These are phyloP conservation scores for Yarrowia bubula DNA, from an alignment of 805 yeast genomes.

Conservation along the genomic window DNA sequence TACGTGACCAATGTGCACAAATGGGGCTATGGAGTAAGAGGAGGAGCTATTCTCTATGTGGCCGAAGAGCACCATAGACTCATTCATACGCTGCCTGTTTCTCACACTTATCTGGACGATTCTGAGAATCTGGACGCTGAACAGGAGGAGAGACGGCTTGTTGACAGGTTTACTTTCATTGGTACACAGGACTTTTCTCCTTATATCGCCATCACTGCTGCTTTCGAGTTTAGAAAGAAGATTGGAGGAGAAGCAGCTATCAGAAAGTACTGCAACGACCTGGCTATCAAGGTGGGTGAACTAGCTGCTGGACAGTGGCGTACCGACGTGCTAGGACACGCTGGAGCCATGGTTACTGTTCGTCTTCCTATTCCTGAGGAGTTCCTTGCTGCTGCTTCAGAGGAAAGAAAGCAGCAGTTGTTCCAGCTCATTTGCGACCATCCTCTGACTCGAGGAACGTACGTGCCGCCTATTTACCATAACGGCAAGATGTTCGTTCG, in stretches of 20 bases:
- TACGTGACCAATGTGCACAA: constrained; percentile 64
- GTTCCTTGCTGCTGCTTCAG: constrained; percentile 29
- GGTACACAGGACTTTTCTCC: constrained; percentile 54
- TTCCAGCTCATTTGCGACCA: constrained; percentile 28
- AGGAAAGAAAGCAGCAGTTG: constrained; percentile 30
- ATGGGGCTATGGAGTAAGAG: constrained; percentile 61
- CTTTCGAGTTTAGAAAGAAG: constrained; percentile 50
- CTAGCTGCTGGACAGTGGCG: constrained; percentile 45
- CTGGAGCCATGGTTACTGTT: constrained; percentile 47
- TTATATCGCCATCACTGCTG: constrained; percentile 46
- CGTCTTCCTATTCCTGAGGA: constrained; percentile 40
- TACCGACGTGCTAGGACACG: constrained; percentile 42
- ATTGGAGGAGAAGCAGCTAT: constrained; percentile 64
- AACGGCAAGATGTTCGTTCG: constrained; percentile 47
- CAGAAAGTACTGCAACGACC: constrained; percentile 45
- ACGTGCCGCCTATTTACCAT: constrained; percentile 48
- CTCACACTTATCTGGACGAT: constrained; percentile 45
- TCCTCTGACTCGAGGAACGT: constrained; percentile 41
- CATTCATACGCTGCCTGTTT: constrained; percentile 59
- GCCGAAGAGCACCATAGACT: constrained; percentile 49
- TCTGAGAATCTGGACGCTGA: constrained; percentile 12
- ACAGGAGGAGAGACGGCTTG: constrained; percentile 37
- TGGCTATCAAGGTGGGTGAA: constrained; percentile 48
- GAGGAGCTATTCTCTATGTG: constrained; percentile 59
- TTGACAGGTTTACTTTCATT: constrained; percentile 48